phyloP scores from a whole-genome alignment of 2,329 filamentous ascomycete species.

The Exophiala calicioides region DNA sequence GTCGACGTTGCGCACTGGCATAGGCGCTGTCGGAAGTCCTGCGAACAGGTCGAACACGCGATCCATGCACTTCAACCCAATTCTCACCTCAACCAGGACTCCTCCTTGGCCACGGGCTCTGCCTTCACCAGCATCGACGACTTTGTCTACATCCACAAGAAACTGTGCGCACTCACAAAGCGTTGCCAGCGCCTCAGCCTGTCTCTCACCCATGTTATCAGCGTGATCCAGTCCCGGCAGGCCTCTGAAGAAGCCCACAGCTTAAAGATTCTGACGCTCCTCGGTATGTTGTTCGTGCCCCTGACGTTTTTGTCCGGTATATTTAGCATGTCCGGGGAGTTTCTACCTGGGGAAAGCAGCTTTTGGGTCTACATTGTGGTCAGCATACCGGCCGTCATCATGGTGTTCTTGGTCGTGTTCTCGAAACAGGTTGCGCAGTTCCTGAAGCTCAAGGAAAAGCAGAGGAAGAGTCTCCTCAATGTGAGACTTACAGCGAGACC shows the following conservation, averaged over 20 bases:
- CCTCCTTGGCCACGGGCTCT: not conserved
- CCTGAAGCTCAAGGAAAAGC: constrained; percentile 30
- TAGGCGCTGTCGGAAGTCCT: too few species aligned
- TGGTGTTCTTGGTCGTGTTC: constrained; percentile 6
- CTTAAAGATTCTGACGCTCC: constrained; percentile 4
- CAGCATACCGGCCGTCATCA: not conserved
- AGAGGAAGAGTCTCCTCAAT: constrained; percentile 2
- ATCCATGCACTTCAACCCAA: not conserved
- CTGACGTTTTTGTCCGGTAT: not conserved
- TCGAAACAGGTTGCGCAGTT: constrained; percentile 2
- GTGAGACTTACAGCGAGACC: constrained; percentile 1
- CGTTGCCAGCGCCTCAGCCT: constrained; percentile 1
- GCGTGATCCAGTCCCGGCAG: constrained; percentile 5
- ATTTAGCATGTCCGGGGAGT: not conserved
- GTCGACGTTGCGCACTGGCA: not conserved
- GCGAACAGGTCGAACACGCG: constrained; percentile 6
- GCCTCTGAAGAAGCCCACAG: constrained; percentile 1
- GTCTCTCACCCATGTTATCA: constrained; percentile 4
- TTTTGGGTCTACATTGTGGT: constrained; percentile 11
- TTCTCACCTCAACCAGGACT: not conserved
- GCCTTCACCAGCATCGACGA: not conserved
- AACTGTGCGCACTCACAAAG: not conserved
- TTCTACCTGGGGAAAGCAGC: not conserved
- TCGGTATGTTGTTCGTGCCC: constrained; percentile 8
- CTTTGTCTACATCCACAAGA: constrained; percentile 1